Evolutionary conservation across 2,329 filamentous ascomycete genomes (phyloP).

Genomic region (Reticulascus tulasneorum): DNA sequence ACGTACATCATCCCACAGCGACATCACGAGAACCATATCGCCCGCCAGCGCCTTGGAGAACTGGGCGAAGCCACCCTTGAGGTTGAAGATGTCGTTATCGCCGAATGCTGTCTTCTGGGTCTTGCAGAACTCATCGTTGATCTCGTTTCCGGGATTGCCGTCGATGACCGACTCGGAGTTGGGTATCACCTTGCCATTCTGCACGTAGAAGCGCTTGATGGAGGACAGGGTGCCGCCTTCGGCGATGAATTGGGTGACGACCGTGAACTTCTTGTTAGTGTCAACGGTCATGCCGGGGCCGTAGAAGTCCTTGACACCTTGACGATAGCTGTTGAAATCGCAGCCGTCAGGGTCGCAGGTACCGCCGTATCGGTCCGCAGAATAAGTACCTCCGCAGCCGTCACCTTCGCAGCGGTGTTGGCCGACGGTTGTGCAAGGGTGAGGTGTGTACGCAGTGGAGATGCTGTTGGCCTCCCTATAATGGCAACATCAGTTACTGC

Average conservation of each 20-base stretch:
- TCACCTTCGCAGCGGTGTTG: slow-evolving; percentile 48
- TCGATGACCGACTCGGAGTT: slow-evolving; percentile 43
- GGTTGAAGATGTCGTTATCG: slow-evolving; percentile 49
- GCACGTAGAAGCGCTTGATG: slow-evolving; percentile 63
- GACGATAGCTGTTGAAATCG: slow-evolving; percentile 66
- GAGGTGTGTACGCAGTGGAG: slow-evolving; percentile 61
- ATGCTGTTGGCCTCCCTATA: slow-evolving; percentile 67
- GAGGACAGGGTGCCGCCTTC: slow-evolving; percentile 50
- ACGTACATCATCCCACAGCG: slow-evolving; percentile 64
- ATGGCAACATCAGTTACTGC: too few relatives aligned
- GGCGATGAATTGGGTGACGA: slow-evolving; percentile 61
- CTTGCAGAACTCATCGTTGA: slow-evolving; percentile 57
- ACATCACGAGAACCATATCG: slow-evolving; percentile 46
- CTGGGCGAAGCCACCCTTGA: slow-evolving; percentile 52
- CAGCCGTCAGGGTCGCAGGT: slow-evolving; percentile 67
- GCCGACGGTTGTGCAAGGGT: slow-evolving; percentile 52
- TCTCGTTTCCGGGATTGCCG: slow-evolving; percentile 37
- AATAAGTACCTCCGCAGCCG: slow-evolving; percentile 50
- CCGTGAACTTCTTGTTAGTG: slow-evolving; percentile 56
- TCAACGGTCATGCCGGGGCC: slow-evolving; percentile 55
- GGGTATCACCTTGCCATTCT: slow-evolving; percentile 54
- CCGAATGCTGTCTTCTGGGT: slow-evolving; percentile 55
- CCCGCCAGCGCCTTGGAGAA: slow-evolving; percentile 45
- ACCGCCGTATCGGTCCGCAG: slow-evolving; percentile 52
- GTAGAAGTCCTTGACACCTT: slow-evolving; percentile 61